phyloP scores from a whole-genome alignment of 176 grass and related monocot genomes.

The Avena sativa region DNA sequence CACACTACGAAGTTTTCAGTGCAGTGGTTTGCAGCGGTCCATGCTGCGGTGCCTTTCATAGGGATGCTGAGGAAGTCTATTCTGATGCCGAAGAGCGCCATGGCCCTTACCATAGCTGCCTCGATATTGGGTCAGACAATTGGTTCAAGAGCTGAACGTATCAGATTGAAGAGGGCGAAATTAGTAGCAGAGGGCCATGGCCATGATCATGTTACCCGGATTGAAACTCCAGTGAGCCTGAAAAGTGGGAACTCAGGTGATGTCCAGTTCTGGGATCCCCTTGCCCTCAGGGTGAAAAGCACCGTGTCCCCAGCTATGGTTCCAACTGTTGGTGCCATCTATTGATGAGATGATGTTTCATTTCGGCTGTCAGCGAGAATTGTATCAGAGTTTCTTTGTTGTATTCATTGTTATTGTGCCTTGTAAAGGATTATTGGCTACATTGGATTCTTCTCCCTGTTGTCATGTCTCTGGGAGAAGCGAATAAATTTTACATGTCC shows the following conservation, averaged over 20 bases:
- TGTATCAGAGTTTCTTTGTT: conserved; percentile 24
- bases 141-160: conserved; percentile 85
- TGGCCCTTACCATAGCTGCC: conserved; percentile 82
- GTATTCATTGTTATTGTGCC: conserved; percentile 46
- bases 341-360: conserved; percentile 38
- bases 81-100: conserved; percentile 78
- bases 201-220: neutral
- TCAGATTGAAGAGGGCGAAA: conserved; percentile 65
- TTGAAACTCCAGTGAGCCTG: conserved; percentile 43
- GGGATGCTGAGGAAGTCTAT: conserved; percentile 92
- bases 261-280: conserved; percentile 59
- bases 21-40: conserved; percentile 74
- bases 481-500: conserved; percentile 35
- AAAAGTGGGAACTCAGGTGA: conserved; percentile 45
- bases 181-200: conserved; percentile 23
- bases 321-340: conserved; percentile 43
- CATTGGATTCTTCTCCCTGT: conserved; percentile 26
- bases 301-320: conserved; percentile 41
- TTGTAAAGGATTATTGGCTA: conserved; percentile 24
- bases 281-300: conserved; percentile 45
- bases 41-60: conserved; percentile 83
- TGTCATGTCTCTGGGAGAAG: neutral
- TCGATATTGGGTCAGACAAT: conserved; percentile 81
- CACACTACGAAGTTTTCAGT: conserved; percentile 78
- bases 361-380: neutral